Percentiles rank a stretch among this genome's conserved stretches.
phyloP scores from a whole-genome alignment of 176 grass and related monocot genomes.

The Carex pumila region DNA sequence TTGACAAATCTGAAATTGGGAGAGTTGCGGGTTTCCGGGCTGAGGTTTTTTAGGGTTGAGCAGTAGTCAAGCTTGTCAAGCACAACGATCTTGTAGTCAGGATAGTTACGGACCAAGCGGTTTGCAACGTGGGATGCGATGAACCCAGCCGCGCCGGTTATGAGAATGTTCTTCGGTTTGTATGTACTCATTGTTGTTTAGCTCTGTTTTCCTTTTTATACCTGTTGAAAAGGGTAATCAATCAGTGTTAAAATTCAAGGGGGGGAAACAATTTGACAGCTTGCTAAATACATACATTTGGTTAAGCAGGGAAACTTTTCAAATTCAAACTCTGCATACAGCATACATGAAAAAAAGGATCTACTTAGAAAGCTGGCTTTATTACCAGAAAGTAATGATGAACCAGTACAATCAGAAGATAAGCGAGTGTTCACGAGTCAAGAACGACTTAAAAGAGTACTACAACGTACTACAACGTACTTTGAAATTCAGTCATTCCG shows the following conservation, averaged over 20 bases:
- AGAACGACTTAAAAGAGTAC: neutral
- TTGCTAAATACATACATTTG: neutral
- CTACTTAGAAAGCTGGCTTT: neutral
- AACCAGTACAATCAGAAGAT: neutral
- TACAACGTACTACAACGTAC: neutral
- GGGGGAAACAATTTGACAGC: neutral
- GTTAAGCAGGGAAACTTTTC: neutral
- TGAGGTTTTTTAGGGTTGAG: slow-evolving; percentile 66
- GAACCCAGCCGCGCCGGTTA: slow-evolving; percentile 71
- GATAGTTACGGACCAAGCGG: slow-evolving; percentile 56
- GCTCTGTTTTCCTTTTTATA: neutral
- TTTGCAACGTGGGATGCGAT: slow-evolving; percentile 77
- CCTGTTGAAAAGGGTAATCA: slow-evolving; percentile 5
- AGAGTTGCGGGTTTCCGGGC: slow-evolving; percentile 26
- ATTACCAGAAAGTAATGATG: neutral
- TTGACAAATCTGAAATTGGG: slow-evolving; percentile 80
- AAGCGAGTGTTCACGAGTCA: neutral
- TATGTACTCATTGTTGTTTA: slow-evolving; percentile 38
- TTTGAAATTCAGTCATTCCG: neutral
- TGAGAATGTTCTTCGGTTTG: slow-evolving; percentile 72
- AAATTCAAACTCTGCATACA: neutral
- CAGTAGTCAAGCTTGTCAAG: slow-evolving; percentile 81
- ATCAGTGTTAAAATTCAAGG: neutral
- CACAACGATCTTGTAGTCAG: slow-evolving; percentile 66
- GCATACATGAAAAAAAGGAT: neutral